Conservation (phyloP, 208 protist species). For the Trypanosoma congolense region DNA sequence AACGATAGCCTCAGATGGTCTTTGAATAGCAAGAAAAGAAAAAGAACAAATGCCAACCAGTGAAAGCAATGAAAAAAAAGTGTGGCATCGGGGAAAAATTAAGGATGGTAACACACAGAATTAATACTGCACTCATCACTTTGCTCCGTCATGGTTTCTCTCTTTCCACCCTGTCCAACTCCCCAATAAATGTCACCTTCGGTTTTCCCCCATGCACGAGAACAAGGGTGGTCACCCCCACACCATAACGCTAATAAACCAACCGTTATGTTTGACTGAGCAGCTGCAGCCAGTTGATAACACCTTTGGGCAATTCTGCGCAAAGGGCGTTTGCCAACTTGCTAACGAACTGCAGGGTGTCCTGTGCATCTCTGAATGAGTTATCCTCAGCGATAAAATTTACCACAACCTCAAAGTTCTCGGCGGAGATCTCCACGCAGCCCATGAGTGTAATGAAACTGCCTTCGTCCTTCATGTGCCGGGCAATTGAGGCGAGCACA, state of each 20-base stretch:
- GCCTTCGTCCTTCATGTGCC: slow-evolving; percentile 20
- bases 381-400: slow-evolving; percentile 31
- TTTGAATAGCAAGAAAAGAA: too few relatives aligned
- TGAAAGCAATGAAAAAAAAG: too few relatives aligned
- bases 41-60: too few relatives aligned
- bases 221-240: too few relatives aligned
- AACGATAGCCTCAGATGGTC: too few relatives aligned
- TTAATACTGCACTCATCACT: too few relatives aligned
- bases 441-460: slow-evolving; percentile 23
- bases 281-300: slow-evolving; percentile 64
- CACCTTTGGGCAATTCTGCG: slow-evolving; percentile 33
- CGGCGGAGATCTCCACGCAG: slow-evolving; percentile 21
- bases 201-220: too few relatives aligned
- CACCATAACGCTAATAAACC: neutral
- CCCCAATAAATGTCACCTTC: too few relatives aligned
- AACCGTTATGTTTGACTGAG: slow-evolving; percentile 13
- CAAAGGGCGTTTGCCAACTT: slow-evolving; percentile 25
- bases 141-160: too few relatives aligned
- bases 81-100: too few relatives aligned
- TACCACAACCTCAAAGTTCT: slow-evolving; percentile 29
- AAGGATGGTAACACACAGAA: too few relatives aligned
- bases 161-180: too few relatives aligned
- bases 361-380: slow-evolving; percentile 24
- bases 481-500: slow-evolving; percentile 14
- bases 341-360: slow-evolving; percentile 38